Evolutionary conservation across 2,329 filamentous ascomycete species (phyloP), one percentile per base, ranked within the genome.

Genomic region (Orbilia ellipsospora): DNA sequence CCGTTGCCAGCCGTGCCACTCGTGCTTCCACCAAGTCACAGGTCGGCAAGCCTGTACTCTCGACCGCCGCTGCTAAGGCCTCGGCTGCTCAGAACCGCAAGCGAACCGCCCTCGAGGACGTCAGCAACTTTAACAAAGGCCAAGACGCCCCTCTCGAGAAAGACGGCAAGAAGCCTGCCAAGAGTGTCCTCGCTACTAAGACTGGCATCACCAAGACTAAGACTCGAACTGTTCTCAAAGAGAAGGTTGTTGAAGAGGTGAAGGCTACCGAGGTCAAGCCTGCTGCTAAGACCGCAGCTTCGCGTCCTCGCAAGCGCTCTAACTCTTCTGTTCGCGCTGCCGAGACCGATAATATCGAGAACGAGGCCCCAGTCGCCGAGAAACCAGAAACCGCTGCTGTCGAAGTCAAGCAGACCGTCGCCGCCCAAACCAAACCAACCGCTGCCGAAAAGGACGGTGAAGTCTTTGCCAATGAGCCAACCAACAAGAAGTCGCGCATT

Each of bases 111-210:
- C 87, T 99, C 44, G 93, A 92, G 72, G 95, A 99, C 85, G 91
- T 97, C 79, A 98, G 93, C 88, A 99, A 99, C 84, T 91, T 96
- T 78, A 89, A 89, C 80, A 98, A 97, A 83, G 87, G 91, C 92
- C 64, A 86, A 83, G 85, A 83, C 70, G 83, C 83, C 80, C 68
- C 80, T 78, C 81, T 86, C 77, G 91, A 92, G 67, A 88, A 87
- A 79, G 96, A 96, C 86, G 86, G 85, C 81, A 90, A 86, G 80
- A 91, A 93, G 84, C 84, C 84, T 69, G 89, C 77, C 44, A 80
- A 80, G 75, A 78, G 70, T 23, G 70, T 89, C 67, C 85, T 94
- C 28, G 88, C 92, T 48, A 92, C 93, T 56, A 97, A 97, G 84
- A 88, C 90, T 69, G 88, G 90, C 45, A 87, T 81, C 70, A 85